Evolutionary conservation across 2,329 filamentous ascomycete genomes (phyloP).

Genomic region (Apiospora aurea): DNA sequence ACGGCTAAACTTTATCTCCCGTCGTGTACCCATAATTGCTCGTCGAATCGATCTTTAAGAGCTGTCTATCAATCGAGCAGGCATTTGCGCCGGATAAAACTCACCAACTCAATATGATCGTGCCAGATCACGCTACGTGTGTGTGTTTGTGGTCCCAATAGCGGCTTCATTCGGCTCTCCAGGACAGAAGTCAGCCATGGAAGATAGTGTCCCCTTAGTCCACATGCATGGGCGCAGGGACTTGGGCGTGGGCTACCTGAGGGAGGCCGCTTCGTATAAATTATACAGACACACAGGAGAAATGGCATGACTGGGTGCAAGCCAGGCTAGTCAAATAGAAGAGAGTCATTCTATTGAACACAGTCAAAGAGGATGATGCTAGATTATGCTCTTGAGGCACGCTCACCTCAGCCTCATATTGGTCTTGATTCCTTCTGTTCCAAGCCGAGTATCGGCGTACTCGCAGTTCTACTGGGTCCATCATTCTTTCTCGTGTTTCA

Average conservation of each 20-base stretch:
- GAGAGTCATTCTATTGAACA: not conserved
- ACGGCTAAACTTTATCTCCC: not conserved
- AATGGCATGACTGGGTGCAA: constrained; percentile 1
- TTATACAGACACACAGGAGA: constrained; percentile 1
- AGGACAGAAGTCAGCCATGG: not conserved
- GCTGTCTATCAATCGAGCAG: constrained; percentile 1
- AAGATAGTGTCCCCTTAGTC: not conserved
- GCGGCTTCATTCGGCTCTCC: too few species aligned
- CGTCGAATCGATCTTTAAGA: not conserved
- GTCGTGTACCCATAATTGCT: not conserved
- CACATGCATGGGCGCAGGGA: not conserved
- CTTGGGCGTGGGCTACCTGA: not conserved
- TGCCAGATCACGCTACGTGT: too few species aligned
- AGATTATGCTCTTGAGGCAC: not conserved
- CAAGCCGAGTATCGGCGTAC: too few species aligned
- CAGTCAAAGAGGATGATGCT: constrained; percentile 1
- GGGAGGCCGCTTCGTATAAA: not conserved
- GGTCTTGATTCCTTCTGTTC: too few species aligned
- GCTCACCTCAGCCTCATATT: not conserved
- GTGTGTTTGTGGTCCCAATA: too few species aligned
- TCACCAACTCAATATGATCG: too few species aligned
- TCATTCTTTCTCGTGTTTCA: too few species aligned
- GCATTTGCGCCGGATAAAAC: not conserved
- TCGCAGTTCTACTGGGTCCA: too few species aligned
- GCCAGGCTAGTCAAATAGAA: not conserved